Conservation (phyloP, 257 asterid genomes). For the Catharanthus roseus region DNA sequence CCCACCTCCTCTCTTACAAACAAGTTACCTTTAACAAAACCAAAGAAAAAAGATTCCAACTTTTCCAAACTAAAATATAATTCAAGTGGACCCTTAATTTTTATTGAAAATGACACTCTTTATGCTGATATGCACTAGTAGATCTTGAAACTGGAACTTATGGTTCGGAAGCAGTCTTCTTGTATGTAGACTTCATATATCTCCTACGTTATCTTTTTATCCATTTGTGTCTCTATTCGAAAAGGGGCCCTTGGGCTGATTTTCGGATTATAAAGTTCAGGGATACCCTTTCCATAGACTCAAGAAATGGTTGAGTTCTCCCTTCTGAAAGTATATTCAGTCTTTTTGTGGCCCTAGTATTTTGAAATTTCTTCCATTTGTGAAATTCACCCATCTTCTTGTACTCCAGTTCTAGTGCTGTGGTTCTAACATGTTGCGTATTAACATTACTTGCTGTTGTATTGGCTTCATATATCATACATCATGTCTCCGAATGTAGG, state of each 20-base stretch:
- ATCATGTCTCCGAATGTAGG: not conserved
- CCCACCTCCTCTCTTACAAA: no score
- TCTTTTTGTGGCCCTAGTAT: not conserved
- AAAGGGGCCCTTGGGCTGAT: not conserved
- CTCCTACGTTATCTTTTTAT: not conserved
- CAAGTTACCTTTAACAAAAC: no score
- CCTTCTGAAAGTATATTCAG: not conserved
- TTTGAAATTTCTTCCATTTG: not conserved
- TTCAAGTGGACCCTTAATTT: not conserved
- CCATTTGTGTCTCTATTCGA: not conserved
- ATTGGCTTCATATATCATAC: not conserved
- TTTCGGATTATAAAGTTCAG: not conserved
- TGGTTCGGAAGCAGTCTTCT: not conserved
- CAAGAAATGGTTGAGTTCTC: not conserved
- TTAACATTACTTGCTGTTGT: not conserved
- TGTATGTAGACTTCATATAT: not conserved
- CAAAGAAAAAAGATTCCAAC: no score
- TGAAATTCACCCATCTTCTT: not conserved
- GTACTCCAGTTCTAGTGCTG: not conserved
- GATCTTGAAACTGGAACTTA: not conserved
- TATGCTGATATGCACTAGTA: not conserved
- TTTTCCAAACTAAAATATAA: no score
- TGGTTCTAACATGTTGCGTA: not conserved
- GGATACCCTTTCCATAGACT: not conserved
- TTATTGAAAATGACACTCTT: not conserved